phyloP scores from a whole-genome alignment of 129 eudicot genomes.

The Saposhnikovia divaricata region DNA sequence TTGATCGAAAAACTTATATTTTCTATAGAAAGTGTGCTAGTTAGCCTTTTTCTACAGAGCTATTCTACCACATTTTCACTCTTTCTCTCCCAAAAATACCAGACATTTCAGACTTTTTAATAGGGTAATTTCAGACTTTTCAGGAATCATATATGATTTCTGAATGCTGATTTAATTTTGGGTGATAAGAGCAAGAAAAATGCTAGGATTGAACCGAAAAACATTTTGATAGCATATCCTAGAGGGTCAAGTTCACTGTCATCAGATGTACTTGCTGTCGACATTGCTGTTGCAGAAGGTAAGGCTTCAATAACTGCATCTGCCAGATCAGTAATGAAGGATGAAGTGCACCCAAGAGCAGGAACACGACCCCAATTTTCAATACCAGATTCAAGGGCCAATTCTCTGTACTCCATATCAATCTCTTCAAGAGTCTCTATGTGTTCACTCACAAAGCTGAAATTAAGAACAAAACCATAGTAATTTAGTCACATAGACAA shows the following conservation, averaged over 20 bases:
- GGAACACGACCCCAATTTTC: slow-evolving; percentile 97
- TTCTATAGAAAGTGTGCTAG: background rate
- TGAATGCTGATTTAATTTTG: slow-evolving; percentile 38
- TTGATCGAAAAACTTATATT: background rate
- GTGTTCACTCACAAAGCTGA: slow-evolving; percentile 97
- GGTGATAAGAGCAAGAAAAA: slow-evolving; percentile 73
- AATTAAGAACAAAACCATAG: slow-evolving; percentile 2
- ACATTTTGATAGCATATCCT: slow-evolving; percentile 43
- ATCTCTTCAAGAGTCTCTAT: slow-evolving; percentile 97
- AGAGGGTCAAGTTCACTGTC: slow-evolving; percentile 37
- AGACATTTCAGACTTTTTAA: background rate
- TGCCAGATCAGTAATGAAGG: slow-evolving; percentile 74
- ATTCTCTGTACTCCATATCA: slow-evolving; percentile 84
- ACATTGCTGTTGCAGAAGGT: slow-evolving; percentile 71
- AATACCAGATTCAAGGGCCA: slow-evolving; percentile 87
- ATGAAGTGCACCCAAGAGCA: slow-evolving; percentile 70
- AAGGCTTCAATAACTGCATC: slow-evolving; percentile 97
- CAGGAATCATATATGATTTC: slow-evolving; percentile 27
- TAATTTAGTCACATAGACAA: background rate
- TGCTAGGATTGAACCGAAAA: slow-evolving; percentile 77
- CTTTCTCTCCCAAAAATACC: background rate
- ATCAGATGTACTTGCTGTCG: slow-evolving; percentile 28
- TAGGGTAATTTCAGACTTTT: background rate
- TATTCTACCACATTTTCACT: background rate
- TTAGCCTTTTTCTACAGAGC: background rate